Conservation (phyloP, 345 rosid genomes). For the Rhizophora mangle region DNA sequence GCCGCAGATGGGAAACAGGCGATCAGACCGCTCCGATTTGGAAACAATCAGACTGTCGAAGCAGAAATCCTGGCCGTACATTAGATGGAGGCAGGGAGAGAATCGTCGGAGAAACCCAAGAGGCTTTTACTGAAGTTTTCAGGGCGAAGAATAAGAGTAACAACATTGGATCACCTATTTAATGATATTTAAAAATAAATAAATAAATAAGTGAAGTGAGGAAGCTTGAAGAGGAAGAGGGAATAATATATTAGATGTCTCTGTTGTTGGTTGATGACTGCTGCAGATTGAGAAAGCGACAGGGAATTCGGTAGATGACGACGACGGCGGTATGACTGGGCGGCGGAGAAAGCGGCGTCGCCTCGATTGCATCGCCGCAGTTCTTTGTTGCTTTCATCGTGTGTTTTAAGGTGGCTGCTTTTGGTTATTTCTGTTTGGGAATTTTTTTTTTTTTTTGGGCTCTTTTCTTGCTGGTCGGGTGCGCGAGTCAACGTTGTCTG, state of each 20-base stretch:
- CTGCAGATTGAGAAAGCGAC: neutral
- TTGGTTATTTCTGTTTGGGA: neutral
- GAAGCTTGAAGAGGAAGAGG: constrained; percentile 27
- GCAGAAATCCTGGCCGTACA: constrained; percentile 50
- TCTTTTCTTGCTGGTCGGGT: neutral
- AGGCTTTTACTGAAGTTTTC: neutral
- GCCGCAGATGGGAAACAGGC: constrained; percentile 26
- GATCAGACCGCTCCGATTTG: constrained; percentile 22
- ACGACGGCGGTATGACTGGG: neutral
- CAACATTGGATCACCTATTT: neutral
- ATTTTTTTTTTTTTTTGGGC: neutral
- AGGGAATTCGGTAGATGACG: constrained; percentile 9
- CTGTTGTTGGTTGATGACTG: neutral
- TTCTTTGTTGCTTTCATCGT: constrained; percentile 11
- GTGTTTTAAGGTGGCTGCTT: neutral
- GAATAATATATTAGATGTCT: constrained; percentile 21
- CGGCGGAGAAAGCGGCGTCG: neutral
- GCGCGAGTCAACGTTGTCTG: neutral
- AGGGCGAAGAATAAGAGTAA: neutral
- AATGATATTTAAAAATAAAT: neutral
- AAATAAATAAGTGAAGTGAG: neutral
- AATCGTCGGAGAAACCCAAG: neutral
- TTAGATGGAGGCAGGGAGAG: constrained; percentile 11
- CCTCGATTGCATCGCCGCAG: constrained; percentile 8
- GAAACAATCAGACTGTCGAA: constrained; percentile 36